phyloP scores from a whole-genome alignment of 352 stramenopile genomes.

The Pythium phragmiticola region DNA sequence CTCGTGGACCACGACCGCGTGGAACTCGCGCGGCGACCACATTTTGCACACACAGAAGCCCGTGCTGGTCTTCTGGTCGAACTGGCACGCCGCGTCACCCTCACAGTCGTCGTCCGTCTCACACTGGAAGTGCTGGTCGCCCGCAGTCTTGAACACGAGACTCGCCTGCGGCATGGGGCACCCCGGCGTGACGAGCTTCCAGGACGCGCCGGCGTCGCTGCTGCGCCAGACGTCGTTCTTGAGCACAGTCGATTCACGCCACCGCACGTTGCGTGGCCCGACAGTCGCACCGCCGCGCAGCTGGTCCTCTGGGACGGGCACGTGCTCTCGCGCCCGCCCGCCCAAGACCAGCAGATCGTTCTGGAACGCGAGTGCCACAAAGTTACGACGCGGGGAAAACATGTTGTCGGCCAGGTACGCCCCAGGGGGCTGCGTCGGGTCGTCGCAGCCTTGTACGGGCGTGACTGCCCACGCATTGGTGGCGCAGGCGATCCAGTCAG shows the following conservation, averaged over 20 bases:
- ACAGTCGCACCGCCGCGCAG: conserved; percentile 40
- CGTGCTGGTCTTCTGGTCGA: conserved; percentile 41
- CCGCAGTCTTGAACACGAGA: conserved; percentile 49
- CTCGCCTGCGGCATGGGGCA: conserved; percentile 53
- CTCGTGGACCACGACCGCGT: conserved; percentile 49
- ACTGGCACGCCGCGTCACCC: conserved; percentile 54
- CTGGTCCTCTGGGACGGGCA: conserved; percentile 51
- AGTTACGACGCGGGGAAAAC: conserved; percentile 73
- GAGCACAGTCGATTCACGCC: conserved; percentile 65
- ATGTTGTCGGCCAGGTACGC: conserved; percentile 76
- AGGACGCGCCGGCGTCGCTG: conserved; percentile 63
- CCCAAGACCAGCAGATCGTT: conserved; percentile 64
- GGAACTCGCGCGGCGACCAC: conserved; percentile 75
- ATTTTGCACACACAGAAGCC: conserved; percentile 71
- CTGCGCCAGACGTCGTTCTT: conserved; percentile 85
- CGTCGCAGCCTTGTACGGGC: conserved; percentile 49
- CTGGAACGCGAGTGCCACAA: conserved; percentile 56
- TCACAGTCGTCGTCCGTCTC: conserved; percentile 67
- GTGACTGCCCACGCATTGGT: conserved; percentile 48
- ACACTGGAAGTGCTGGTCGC: conserved; percentile 45
- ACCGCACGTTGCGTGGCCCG: conserved; percentile 40
- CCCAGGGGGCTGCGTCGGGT: conserved; percentile 55
- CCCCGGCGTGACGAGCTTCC: conserved; percentile 67
- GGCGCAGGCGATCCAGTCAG: conserved; percentile 66
- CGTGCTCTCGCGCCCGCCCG: conserved; percentile 58